Base-by-base conservation (phyloP, 2,329 filamentous ascomycete species). In the Penicillium rolfsii region DNA sequence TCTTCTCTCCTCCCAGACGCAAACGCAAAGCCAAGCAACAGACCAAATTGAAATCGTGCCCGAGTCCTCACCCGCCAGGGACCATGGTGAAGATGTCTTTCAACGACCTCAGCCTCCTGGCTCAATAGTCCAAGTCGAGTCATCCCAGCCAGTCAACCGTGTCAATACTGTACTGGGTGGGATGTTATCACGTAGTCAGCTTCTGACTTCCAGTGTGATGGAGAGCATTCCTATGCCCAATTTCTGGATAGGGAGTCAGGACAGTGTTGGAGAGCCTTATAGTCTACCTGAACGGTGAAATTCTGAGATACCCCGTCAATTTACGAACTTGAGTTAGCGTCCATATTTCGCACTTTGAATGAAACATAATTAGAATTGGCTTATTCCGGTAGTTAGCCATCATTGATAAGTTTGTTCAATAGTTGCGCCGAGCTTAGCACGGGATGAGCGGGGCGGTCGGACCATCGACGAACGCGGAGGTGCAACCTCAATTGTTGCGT, bases 191-290 rank as follows among this genome's bases (percentile, higher is more conserved):
- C 67, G 69, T 3, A 76, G 74, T 52, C 75, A 79, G 45, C 68
- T 78, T 46, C 63, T 80, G 28, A 76, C 77, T 0, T 77, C 77
- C 2, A 79, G 76, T 59, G 70, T 80, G 19, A 78, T 80, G 77
- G 77, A 80, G 55, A 80, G 77, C 61, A 68, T 79, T 52, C 75
- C 77, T 6, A 57, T 76, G n/a, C 77, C 77, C 3, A 70, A 69
- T 4, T 72, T 76, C 19, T 77, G 76, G 71, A 70, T 72, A 65
- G 70, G 70, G 6, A 79, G 75, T 55, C 75, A 78, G 60, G 74
- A 76, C 55, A 77, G 71, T 64, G 67, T 75, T 30, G 73, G 74
- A 36, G 76, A 77, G 52, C 75, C 74, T 26, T 77, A 77, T 62
- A 73, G 67, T 57, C 57, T 70, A 43, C 67, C 70, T 35, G 70